phyloP scores from a whole-genome alignment of 495 filamentous ascomycete species.

The Sordaria brevicollis region DNA sequence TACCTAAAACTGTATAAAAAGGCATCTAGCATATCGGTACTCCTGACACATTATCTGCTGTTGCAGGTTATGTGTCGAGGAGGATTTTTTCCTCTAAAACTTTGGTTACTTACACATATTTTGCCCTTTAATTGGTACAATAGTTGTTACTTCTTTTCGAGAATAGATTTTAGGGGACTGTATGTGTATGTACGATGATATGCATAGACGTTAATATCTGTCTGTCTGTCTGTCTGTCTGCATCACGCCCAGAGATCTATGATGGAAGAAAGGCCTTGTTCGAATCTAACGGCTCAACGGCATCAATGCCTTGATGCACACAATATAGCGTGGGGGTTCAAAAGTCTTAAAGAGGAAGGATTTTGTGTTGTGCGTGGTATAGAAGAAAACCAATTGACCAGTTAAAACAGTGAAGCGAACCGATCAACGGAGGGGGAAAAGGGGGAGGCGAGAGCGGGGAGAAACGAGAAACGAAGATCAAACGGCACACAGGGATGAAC shows the following conservation, averaged over 20 bases:
- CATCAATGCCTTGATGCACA: background rate
- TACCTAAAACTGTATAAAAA: too few species aligned
- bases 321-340: background rate
- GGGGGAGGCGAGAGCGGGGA: background rate
- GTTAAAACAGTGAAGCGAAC: background rate
- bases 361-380: background rate
- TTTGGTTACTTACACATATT: too few species aligned
- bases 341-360: too few species aligned
- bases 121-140: too few species aligned
- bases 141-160: too few species aligned
- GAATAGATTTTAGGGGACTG: too few species aligned
- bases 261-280: background rate
- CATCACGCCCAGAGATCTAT: background rate
- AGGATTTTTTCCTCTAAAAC: too few species aligned
- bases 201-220: background rate
- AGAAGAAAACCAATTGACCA: background rate
- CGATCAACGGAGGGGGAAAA: background rate
- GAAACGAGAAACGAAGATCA: background rate
- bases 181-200: background rate
- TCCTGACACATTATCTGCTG: too few species aligned
- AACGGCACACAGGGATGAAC: background rate
- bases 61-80: too few species aligned
- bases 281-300: background rate
- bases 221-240: too few species aligned
- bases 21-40: too few species aligned